A percentile compares a stretch with the other conserved stretches of the same genome.
Conservation (phyloP, 306 rosid genomes). For the Nissolia schottii region DNA sequence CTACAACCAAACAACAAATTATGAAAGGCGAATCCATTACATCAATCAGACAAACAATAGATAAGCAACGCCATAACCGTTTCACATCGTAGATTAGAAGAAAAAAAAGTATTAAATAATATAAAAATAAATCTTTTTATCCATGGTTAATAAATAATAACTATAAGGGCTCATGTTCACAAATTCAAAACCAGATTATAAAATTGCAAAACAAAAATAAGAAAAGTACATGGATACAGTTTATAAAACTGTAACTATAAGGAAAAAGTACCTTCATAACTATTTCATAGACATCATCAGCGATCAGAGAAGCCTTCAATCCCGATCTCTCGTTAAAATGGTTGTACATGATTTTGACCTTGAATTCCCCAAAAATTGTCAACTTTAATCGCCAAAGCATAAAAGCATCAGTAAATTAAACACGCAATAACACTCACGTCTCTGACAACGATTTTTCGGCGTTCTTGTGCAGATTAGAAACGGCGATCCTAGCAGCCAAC, state of each 20-base stretch:
- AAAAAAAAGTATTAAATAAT: background rate
- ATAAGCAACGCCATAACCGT: background rate
- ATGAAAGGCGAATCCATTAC: background rate
- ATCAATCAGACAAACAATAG: background rate
- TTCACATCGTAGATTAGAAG: background rate
- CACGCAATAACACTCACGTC: conserved; percentile 45
- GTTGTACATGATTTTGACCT: conserved; percentile 56
- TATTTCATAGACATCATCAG: conserved; percentile 77
- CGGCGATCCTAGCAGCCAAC: conserved; percentile 88
- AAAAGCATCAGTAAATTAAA: background rate
- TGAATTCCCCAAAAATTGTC: conserved; percentile 8
- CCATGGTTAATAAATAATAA: background rate
- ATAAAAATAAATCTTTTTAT: background rate
- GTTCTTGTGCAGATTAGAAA: conserved; percentile 74
- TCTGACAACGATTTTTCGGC: conserved; percentile 65
- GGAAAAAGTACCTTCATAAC: conserved; percentile 52
- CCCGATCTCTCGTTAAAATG: conserved; percentile 70
- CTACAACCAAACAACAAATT: conserved; percentile 28
- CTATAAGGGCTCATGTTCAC: background rate
- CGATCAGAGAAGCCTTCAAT: conserved; percentile 61
- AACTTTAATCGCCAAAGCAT: background rate
- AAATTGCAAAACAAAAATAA: no score
- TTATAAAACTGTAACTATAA: background rate
- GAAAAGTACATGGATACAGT: no score
- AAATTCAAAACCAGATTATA: no score